Evolutionary conservation across 768 basidiomycete genomes (phyloP), one percentile per base, ranked within the genome.

Genomic region (Gymnopilus dilepis): DNA sequence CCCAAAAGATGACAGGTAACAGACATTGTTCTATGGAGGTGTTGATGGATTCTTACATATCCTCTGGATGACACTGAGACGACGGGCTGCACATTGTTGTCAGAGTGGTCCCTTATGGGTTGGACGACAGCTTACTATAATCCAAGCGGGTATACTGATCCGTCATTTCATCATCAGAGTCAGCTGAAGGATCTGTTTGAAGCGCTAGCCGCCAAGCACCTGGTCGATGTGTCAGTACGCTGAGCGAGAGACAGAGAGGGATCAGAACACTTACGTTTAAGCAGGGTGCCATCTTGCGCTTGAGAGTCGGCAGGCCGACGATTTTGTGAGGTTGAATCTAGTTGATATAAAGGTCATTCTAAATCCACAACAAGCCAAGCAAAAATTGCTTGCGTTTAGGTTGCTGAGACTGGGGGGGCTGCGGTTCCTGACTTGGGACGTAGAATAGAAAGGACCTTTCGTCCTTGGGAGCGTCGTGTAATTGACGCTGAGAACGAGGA

Each of bases 131-230:
- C 89, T 68, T 68, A 89, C 91, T 78, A 68, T 91, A 91, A 66
- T 93, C 90, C 51, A 80, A 70, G 42, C 84, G 81, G 47, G 83
- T 77, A 64, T 89, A 77, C 59, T 90, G 86, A 60, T 91, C 88
- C 57, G 80, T 77, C 58, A 79, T 42, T 67, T 93, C 91, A 38
- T 89, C 88, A 65, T 92, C 91, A 12, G 91, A 91, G 74, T 91
- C 89, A 12, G 75, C 77, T 15, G 92, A 76, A 15, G 90, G 88
- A 69, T 92, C 90, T 34, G 80, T 80, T 26, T 82, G 84, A 38
- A 80, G 80, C 28, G 86, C 81, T 31, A 84, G 75, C 67, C 88
- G 85, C 90, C 89, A 92, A 6, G 91, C 90, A 60, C 92, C 91
- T 93, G 75, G 19, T 8, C 17, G 24, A 41, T 15, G 21, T 28